Percentiles rank a stretch among this genome's conserved stretches.
phyloP scores from a whole-genome alignment of 73 alveolate species.

The Blepharisma japonicum region DNA sequence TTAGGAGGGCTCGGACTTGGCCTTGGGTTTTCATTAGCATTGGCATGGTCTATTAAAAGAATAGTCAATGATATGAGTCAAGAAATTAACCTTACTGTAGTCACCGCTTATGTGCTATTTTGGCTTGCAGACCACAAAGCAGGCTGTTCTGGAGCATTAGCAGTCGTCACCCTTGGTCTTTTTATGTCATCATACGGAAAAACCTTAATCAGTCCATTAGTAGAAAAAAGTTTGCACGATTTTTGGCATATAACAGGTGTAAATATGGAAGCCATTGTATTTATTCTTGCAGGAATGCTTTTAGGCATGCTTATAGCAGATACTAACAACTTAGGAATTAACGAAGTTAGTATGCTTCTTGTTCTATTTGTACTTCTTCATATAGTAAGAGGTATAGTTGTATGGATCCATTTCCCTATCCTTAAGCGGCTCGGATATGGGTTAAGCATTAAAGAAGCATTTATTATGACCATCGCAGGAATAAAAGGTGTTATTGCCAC shows the following conservation, averaged over 20 bases:
- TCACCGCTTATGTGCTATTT: slow-evolving; percentile 36
- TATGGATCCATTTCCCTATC: slow-evolving; percentile 32
- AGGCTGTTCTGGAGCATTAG: slow-evolving; percentile 38
- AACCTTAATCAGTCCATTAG: slow-evolving; percentile 30
- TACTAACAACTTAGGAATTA: slow-evolving; percentile 1
- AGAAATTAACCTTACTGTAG: slow-evolving; percentile 38
- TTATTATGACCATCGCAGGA: slow-evolving; percentile 39
- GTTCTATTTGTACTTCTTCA: slow-evolving; percentile 43
- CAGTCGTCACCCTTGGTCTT: slow-evolving; percentile 43
- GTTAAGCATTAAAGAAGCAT: slow-evolving; percentile 14
- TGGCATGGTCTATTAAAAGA: slow-evolving; percentile 34
- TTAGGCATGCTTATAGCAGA: slow-evolving; percentile 21
- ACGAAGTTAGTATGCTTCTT: slow-evolving; percentile 35
- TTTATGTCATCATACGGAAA: slow-evolving; percentile 43
- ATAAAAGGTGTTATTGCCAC: slow-evolving; percentile 46
- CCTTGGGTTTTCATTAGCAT: slow-evolving; percentile 16
- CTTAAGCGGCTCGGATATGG: slow-evolving; percentile 44
- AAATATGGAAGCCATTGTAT: slow-evolving; percentile 39
- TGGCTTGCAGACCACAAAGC: slow-evolving; percentile 36
- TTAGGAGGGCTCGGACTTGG: slow-evolving; percentile 51
- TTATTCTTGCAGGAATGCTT: slow-evolving; percentile 40
- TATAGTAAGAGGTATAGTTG: slow-evolving; percentile 28
- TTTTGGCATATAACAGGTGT: slow-evolving; percentile 31
- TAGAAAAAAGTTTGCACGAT: slow-evolving; percentile 38
- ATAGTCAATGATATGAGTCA: slow-evolving; percentile 38